phyloP scores from a whole-genome alignment of 164 flowering plant genomes.

The Vitis rupestris region DNA sequence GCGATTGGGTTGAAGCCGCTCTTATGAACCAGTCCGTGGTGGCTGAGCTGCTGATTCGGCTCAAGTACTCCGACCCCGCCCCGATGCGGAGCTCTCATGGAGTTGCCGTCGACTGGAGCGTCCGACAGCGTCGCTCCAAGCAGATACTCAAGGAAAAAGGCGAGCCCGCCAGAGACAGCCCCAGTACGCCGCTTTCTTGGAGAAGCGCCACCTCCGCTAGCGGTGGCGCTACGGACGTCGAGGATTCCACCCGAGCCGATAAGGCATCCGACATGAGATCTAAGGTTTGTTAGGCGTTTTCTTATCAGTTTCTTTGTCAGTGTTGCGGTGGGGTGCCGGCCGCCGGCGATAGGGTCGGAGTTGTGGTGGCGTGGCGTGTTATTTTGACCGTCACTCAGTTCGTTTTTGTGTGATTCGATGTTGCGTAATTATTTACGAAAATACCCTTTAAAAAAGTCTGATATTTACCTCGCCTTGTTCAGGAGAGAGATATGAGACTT shows the following conservation, averaged over 20 bases:
- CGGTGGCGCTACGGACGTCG: constrained; percentile 36
- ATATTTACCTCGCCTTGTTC: constrained; percentile 2
- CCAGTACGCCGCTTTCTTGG: constrained; percentile 68
- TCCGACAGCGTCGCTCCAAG: constrained; percentile 45
- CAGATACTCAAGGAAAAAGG: constrained; percentile 19
- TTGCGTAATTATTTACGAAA: constrained; percentile 17
- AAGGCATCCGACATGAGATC: constrained; percentile 31
- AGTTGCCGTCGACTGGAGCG: constrained; percentile 40
- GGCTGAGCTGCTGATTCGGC: constrained; percentile 33
- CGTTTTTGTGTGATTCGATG: constrained; percentile 1
- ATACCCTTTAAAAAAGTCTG: constrained; percentile 16
- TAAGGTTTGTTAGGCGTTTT: constrained; percentile 23
- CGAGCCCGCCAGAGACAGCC: constrained; percentile 40
- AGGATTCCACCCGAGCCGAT: constrained; percentile 32
- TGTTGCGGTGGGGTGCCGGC: not conserved
- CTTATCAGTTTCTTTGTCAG: not conserved
- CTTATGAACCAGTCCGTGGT: constrained; percentile 30
- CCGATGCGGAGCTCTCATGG: constrained; percentile 2
- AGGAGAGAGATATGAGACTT: no score
- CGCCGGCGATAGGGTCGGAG: not conserved
- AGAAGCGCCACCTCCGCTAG: constrained; percentile 43
- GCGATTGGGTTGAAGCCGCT: constrained; percentile 37
- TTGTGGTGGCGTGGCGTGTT: not conserved
- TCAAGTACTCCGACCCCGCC: constrained; percentile 9
- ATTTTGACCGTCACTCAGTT: not conserved